phyloP scores from a whole-genome alignment of 371 early-diverging fungal genomes.

The Fennellomyces sp. region DNA sequence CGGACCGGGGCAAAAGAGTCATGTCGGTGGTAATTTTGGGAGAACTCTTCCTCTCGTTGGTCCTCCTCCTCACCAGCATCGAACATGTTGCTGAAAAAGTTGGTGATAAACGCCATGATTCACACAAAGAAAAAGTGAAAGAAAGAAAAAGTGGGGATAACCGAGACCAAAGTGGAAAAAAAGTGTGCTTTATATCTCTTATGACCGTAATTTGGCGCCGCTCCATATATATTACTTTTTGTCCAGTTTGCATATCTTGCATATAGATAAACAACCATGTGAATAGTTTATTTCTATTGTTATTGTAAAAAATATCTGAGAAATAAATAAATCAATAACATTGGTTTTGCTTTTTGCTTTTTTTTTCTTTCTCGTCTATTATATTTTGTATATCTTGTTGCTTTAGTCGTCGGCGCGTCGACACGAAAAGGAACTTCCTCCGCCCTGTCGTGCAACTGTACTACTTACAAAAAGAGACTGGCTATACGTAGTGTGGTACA shows the following conservation, averaged over 20 bases:
- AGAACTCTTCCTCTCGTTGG: constrained; percentile 38
- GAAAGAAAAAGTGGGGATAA: background rate
- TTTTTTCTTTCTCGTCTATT: too few species aligned
- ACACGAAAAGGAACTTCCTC: constrained; percentile 6
- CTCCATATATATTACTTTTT: too few species aligned
- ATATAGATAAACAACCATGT: too few species aligned
- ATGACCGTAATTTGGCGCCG: too few species aligned
- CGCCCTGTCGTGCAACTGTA: constrained; percentile 4
- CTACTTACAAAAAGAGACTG: background rate
- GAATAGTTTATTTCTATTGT: too few species aligned
- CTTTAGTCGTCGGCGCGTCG: background rate
- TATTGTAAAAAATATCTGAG: too few species aligned
- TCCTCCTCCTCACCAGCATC: constrained; percentile 25
- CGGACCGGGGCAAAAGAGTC: constrained; percentile 85
- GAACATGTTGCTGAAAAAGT: constrained; percentile 1
- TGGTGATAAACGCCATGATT: constrained; percentile 6
- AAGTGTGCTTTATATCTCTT: too few species aligned
- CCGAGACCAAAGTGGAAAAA: too few species aligned
- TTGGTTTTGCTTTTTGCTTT: background rate
- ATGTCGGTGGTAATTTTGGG: constrained; percentile 59
- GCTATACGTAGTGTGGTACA: background rate
- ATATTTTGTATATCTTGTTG: too few species aligned
- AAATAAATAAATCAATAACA: too few species aligned
- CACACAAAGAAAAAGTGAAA: background rate
- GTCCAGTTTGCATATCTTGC: too few species aligned